Evolutionary conservation across 768 basidiomycete genomes (phyloP), one percentile per base, ranked within the genome.

Genomic region (Suillus subluteus): DNA sequence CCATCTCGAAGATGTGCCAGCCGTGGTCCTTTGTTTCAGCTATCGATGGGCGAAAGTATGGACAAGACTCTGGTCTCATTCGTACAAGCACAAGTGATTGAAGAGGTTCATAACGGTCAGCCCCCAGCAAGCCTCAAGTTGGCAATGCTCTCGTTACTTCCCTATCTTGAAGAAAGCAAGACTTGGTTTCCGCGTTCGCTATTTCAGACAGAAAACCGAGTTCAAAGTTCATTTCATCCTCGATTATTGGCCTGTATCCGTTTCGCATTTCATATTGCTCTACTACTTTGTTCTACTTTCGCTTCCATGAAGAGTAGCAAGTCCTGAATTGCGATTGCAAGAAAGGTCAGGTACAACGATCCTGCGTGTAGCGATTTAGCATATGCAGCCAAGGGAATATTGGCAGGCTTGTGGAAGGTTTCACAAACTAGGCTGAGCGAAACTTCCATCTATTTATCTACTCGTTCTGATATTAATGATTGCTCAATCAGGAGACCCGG

Each of bases 221-320:
- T 86, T 87, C 84, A 87, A 88, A 88, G 86, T 89, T 79, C 84
- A 79, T 78, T 82, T 82, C 81, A 80, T 82, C 82, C 76, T 79
- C 84, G 75, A 80, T 80, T 78, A 85, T 83, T 82, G 82, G 77
- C 79, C 82, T 76, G 78, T 79, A 78, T 71, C 75, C 69, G 70
- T 67, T 64, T 63, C 65, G 41, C 21, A 58, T 71, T 78, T 80
- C 78, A 75, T 81, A 81, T 77, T 78, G 79, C 77, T 78, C 81
- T 84, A 81, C 75, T 80, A 78, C 80, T 78, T 79, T 82, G 75
- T 82, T 80, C 82, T 77, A 79, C 74, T 78, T 70, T 73, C 76
- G 72, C 66, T 74, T 76, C 79, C 73, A 76, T 75, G 73, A 70
- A 75, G 68, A 69, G 71, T 79, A 74, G 77, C 76, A 79, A 79